Evolutionary conservation across 495 filamentous ascomycete species (phyloP).

Genomic region (Trichocladium uniseriatum): DNA sequence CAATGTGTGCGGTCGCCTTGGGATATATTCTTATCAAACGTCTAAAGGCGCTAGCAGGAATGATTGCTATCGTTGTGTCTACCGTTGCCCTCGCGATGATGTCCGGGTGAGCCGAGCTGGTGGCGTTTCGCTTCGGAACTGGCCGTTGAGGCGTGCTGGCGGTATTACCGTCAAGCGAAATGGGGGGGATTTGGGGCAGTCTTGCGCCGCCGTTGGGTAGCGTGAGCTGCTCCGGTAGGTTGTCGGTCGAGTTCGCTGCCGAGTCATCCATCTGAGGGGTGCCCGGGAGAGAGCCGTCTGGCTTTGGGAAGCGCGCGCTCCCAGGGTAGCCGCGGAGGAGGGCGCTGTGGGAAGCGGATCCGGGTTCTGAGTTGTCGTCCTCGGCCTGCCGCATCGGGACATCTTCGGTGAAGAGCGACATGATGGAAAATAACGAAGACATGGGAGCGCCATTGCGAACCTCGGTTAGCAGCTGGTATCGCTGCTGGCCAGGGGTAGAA

Average conservation of each 20-base stretch:
- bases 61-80: constrained; percentile 96
- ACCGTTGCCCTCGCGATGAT: constrained; percentile 94
- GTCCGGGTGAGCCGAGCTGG: constrained; percentile 85
- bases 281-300: constrained; percentile 25
- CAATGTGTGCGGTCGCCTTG: constrained; percentile 91
- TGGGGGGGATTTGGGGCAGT: constrained; percentile 52
- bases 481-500: constrained; percentile 50
- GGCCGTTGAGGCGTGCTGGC: constrained; percentile 21
- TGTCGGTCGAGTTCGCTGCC: constrained; percentile 1
- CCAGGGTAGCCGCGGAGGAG: constrained; percentile 29
- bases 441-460: constrained; percentile 97
- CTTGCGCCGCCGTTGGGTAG: constrained; percentile 16
- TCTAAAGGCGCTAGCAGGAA: constrained; percentile 90
- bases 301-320: constrained; percentile 40
- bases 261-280: constrained; percentile 28
- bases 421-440: constrained; percentile 95
- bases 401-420: constrained; percentile 93
- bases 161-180: constrained; percentile 53
- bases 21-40: constrained; percentile 92
- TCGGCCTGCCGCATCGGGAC: constrained; percentile 63
- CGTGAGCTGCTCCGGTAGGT: constrained; percentile 17
- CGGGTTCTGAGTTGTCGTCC: constrained; percentile 41
- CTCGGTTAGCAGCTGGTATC: constrained; percentile 87
- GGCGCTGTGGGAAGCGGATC: constrained; percentile 7
- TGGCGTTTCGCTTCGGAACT: constrained; percentile 36